Conservation (phyloP, 164 flowering plant species). For the Malania oleifera region DNA sequence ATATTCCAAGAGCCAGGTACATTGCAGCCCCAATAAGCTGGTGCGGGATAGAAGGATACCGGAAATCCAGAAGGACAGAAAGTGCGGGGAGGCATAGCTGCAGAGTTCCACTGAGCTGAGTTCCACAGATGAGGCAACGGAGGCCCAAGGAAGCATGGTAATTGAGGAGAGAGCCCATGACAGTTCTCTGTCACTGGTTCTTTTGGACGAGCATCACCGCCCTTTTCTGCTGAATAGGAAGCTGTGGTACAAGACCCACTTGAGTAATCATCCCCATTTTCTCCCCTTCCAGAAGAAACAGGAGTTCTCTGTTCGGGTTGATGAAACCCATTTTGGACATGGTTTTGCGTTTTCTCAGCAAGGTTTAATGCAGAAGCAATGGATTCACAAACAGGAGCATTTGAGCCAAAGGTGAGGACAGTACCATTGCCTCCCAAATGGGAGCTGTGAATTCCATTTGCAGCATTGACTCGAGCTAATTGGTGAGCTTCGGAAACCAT, state of each 20-base stretch:
- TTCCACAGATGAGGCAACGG: conserved; percentile 32
- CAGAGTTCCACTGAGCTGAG: conserved; percentile 17
- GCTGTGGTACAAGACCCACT: conserved; percentile 15
- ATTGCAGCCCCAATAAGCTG: conserved; percentile 32
- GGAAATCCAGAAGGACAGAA: conserved; percentile 32
- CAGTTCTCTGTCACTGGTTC: conserved; percentile 2
- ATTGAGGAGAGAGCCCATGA: conserved; percentile 20
- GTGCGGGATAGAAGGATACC: conserved; percentile 26
- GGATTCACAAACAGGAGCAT: conserved; percentile 25
- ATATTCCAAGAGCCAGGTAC: conserved; percentile 28
- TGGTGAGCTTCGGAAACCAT: conserved; percentile 24
- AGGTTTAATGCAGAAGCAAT: conserved; percentile 18
- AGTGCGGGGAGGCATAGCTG: conserved; percentile 18
- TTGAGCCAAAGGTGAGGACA: conserved; percentile 37
- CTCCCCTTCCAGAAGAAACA: conserved; percentile 9
- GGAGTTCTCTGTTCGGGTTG: conserved; percentile 12
- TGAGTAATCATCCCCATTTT: conserved; percentile 19
- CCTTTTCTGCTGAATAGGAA: conserved; percentile 15
- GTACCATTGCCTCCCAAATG: conserved; percentile 17
- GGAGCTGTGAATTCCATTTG: conserved; percentile 16
- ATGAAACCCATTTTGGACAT: conserved; percentile 15
- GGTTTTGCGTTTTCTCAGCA: conserved; percentile 15
- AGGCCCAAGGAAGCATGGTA: conserved; percentile 23
- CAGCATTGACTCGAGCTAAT: conserved; percentile 9
- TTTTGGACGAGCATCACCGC: conserved; percentile 2